These are phyloP conservation scores for Mucor piriformis DNA, from an alignment of 371 early-diverging fungal genomes.

Conservation along the genomic window DNA sequence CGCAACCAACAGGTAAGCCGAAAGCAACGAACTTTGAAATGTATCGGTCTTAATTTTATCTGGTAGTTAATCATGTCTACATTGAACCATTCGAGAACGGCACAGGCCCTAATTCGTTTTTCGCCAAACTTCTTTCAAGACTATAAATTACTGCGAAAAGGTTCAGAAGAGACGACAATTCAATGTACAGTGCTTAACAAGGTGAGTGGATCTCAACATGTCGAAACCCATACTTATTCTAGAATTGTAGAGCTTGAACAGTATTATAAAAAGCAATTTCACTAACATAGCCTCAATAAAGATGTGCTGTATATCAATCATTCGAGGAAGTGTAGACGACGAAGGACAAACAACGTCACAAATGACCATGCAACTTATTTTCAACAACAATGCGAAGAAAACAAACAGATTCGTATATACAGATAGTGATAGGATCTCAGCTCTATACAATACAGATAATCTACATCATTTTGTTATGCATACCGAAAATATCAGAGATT, in stretches of 20 bases:
- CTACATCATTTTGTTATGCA: not conserved
- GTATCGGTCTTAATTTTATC: not conserved
- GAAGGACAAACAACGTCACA: not conserved
- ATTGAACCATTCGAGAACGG: constrained; percentile 15
- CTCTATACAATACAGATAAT: constrained; percentile 6
- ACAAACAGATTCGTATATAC: constrained; percentile 18
- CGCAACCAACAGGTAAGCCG: constrained; percentile 13
- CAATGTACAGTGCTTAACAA: constrained; percentile 9
- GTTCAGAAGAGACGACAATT: not conserved
- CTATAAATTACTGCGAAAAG: constrained; percentile 8
- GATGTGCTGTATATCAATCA: constrained; percentile 3
- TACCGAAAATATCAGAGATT: constrained; percentile 1
- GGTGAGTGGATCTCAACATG: not conserved
- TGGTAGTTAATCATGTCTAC: constrained; percentile 19
- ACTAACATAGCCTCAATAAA: not conserved
- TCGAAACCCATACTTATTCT: too few species aligned
- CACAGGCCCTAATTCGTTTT: constrained; percentile 17
- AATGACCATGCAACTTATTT: constrained; percentile 4
- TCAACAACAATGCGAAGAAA: constrained; percentile 16
- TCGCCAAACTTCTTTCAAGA: constrained; percentile 19
- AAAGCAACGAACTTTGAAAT: too few species aligned
- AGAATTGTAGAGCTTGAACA: constrained; percentile 3
- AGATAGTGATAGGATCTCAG: constrained; percentile 3
- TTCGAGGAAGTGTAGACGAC: not conserved
- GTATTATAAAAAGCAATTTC: constrained; percentile 18